phyloP scores from a whole-genome alignment of 768 basidiomycete species.

The Boletus coccyginus region DNA sequence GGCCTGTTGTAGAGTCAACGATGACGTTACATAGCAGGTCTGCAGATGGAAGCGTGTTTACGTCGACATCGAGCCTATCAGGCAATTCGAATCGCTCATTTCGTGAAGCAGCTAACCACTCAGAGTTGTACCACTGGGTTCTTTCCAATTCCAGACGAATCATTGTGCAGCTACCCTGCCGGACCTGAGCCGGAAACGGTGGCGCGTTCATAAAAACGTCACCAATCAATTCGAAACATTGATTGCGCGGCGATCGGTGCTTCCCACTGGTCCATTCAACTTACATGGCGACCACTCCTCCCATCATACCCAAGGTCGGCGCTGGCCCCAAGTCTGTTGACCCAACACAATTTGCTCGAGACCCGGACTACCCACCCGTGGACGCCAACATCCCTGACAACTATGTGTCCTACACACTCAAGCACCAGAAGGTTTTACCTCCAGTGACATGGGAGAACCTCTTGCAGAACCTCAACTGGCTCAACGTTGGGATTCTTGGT shows the following conservation, averaged over 20 bases:
- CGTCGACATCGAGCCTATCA: too few relatives aligned
- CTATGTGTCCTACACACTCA: conserved; percentile 75
- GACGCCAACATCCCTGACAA: conserved; percentile 75
- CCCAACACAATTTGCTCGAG: conserved; percentile 16
- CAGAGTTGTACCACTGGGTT: too few relatives aligned
- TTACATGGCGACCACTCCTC: conserved; percentile 12
- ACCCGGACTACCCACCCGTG: conserved; percentile 35
- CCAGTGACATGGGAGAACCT: conserved; percentile 63
- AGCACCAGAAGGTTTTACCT: conserved; percentile 63
- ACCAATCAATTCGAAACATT: too few relatives aligned
- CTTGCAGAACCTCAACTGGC: conserved; percentile 67
- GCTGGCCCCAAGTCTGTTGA: background rate
- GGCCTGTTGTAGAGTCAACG: too few relatives aligned
- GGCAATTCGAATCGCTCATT: too few relatives aligned
- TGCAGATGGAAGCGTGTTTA: too few relatives aligned
- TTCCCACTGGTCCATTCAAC: conserved; percentile 10
- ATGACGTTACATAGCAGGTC: too few relatives aligned
- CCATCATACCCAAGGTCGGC: conserved; percentile 6
- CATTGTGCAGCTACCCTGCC: too few relatives aligned
- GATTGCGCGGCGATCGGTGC: conserved; percentile 11
- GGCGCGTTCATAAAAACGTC: too few relatives aligned
- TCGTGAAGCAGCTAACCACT: too few relatives aligned
- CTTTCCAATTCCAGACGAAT: too few relatives aligned
- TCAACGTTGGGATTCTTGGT: conserved; percentile 70
- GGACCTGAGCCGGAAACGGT: too few relatives aligned